Base-by-base conservation (phyloP, 2,329 filamentous ascomycete species). In the Fusarium humuli region DNA sequence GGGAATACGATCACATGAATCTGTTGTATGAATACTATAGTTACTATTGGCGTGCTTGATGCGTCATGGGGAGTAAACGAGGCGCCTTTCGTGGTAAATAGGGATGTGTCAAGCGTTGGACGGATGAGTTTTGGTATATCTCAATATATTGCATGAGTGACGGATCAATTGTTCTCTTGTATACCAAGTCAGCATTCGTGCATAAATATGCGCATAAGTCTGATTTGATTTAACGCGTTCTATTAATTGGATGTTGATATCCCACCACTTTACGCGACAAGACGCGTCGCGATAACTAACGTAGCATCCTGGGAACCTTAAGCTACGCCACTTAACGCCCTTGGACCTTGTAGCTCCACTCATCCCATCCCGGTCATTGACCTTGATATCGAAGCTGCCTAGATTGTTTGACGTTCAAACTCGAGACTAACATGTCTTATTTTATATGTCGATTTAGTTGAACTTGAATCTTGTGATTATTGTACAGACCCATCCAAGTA, bases 201-300 rank as follows among this genome's bases (percentile, higher is more conserved):
- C n/a, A 52, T 41, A 14, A 37, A 25, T 11, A n/a, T 18, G 12
- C 25, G 12, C 16, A 37, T 25, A 9, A 29, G n/a, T n/a, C n/a
- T n/a, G n/a, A n/a, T n/a, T n/a, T n/a, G n/a, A n/a, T n/a, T n/a
- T n/a, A n/a, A 41, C 61, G 48, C 34, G 61, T 44, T 27, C 7
- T 14, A 32, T 62, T 47, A 48, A 55, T 47, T 23, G n/a, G 22
- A 23, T 56, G 41, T 25, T 23, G 25, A 46, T 56, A 30, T 25
- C 30, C 45, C 46, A 55, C 41, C 45, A 61, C 67, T 70, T 69
- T 72, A 76, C 73, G 72, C 73, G 72, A 70, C 64, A 62, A 65
- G 69, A 65, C 74, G 71, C 71, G 74, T 67, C 61, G 44, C 30
- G 49, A 46, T 32, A n/a, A n/a, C 40, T 30, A 37, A 62, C 18